Evolutionary conservation across 2,329 filamentous ascomycete species (phyloP), one percentile per base, ranked within the genome.

Genomic region (Dactylellina haptotyla): DNA sequence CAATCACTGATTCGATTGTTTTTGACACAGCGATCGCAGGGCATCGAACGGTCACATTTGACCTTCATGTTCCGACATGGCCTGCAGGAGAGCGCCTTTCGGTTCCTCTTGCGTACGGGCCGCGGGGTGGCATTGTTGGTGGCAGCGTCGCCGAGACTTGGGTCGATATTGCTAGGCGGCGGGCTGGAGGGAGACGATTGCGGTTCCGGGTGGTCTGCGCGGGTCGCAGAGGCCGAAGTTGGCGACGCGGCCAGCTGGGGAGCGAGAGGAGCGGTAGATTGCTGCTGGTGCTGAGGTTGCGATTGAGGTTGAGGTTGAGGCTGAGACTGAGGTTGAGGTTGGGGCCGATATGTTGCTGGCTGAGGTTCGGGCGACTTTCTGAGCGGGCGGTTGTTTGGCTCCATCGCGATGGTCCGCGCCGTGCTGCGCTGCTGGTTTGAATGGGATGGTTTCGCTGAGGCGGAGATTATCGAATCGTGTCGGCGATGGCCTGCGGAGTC

Each of bases 1-100:
- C 67, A 72, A 53, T 72, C 67, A 18, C 39, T 30, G 12, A 45
- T 39, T 5, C 67, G 54, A 39, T 65, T 72, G 34, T 72, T 72
- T 37, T 72, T 72, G 43, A 65, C 61, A 23, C 67, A 72, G 25
- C 67, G 51, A 64, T 65, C 59, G 20, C 67, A 72, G 1, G 67
- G 67, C 59, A 72, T 72, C 3, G 59, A 65, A n/a, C 67, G 59
- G 41, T 72, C 67, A 28, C 67, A 72, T 56, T 72, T 72, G 32
- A 72, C 67, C 16, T 72, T 72, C 67, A 72, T 72, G 67, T 72
- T 72, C 46, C 67, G 25, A 25, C 67, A 72, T 45, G 67, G 67
- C 20, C 59, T 72, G 53, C 67, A 72, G 20, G 67, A 72, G 4
- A 72, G 58, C 4, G 67, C 58, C 30, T 72, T 72, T 58, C 67